Conservation (phyloP, 78 protist genomes). For the Emiliania huxleyi region DNA sequence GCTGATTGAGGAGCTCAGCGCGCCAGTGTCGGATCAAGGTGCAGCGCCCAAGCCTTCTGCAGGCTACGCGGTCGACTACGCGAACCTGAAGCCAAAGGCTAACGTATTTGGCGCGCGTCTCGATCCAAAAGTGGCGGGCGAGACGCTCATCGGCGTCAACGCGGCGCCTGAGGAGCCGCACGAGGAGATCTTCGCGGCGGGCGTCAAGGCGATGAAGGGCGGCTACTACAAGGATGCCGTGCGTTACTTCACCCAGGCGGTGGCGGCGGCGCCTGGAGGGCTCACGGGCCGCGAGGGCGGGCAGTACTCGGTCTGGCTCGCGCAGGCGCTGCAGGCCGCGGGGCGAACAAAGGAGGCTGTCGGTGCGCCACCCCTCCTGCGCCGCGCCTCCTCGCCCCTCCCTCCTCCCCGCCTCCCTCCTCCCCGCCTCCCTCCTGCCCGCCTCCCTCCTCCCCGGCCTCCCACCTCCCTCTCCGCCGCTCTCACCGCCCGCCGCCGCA, state of each 20-base stretch:
- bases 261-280: background rate
- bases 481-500: no score
- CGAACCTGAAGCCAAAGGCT: background rate
- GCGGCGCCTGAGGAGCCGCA: background rate
- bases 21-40: background rate
- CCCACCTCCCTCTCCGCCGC: no score
- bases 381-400: no score
- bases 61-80: background rate
- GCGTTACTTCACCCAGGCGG: background rate
- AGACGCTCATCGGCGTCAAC: background rate
- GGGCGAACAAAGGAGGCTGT: background rate
- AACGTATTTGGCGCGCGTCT: background rate
- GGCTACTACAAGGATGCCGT: background rate
- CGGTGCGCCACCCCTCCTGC: no score
- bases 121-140: background rate
- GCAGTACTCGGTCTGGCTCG: background rate
- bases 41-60: background rate
- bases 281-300: background rate
- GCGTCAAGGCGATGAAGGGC: background rate
- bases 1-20: background rate
- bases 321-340: slow-evolving; percentile 5
- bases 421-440: no score
- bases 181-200: background rate
- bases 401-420: no score
- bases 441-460: no score